Base-by-base conservation (phyloP, 2,329 filamentous ascomycete species). In the Aureobasidium lini region DNA sequence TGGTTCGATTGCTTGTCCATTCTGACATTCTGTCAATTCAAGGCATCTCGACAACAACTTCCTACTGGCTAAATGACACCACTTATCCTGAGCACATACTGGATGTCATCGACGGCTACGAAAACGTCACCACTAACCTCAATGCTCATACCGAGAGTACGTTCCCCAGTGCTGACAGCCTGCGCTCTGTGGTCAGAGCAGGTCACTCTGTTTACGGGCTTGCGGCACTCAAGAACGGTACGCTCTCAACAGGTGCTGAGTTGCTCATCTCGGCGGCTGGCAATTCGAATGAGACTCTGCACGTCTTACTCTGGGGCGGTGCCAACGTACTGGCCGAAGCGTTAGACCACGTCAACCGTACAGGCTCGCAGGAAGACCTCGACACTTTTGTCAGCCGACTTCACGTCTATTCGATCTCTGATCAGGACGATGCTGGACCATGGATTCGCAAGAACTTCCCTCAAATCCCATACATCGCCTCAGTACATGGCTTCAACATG, bases 401-500 rank as follows among this genome's bases (percentile, higher is more conserved):
- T 3, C 72, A 79, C 11, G 73, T 82, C 8, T 83, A 83, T 66
- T 70, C 81, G 37, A 83, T 84, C 58, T 83, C 80, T 6, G 82
- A 84, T 62, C 82, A 84, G 63, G 82, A 84, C 62, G 77, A 85
- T 62, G 77, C 79, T 0, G 81, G 80, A 0, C 69, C 75, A 0
- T 84, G 81, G 81, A 79, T 85, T 37, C 77, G 82, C 15, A 69
- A 72, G 47, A 75, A 73, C 2, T 84, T 77, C 61, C 80, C 82
- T 0, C 76, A 80, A 29, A 66, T 84, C 6, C 79, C 81, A 63
- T 84, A 82, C 67, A 82, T 85, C 57, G 72, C 71, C 13, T 81
- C 78, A 0, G 67, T 83, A 1, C 82, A 84, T 64, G 80, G 75
- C 6, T 84, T 77, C 76, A 80, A 80, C 63, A 72, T 79, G 49